Base-by-base conservation (phyloP, 2,329 filamentous ascomycete species). In the Fonsecaea nubica region DNA sequence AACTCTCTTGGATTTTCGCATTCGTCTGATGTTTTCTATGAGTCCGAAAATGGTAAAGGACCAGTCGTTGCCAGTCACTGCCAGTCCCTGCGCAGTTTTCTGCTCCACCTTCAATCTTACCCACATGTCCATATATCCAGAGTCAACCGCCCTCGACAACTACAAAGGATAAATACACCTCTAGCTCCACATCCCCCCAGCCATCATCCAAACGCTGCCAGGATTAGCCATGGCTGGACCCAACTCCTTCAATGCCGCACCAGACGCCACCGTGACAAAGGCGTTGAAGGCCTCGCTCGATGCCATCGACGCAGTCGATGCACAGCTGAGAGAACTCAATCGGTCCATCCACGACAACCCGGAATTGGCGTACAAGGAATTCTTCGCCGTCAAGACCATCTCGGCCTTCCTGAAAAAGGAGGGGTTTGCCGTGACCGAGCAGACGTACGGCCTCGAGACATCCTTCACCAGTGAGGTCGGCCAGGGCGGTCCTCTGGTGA, bases 341-440 rank as follows among this genome's bases (percentile, higher is more conserved):
- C 50, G 45, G 36, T 12, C 18, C n/a, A 81, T 82, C 59, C 79
- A 78, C 72, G 76, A 76, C 13, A 77, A 86, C 63, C 85, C 85
- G 0, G 85, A 87, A 71, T 75, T 83, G 0, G 81, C 78, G 1
- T 87, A 82, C 71, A 72, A 85, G 62, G 85, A 87, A 67, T 75
- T 80, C 72, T 78, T 77, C 18, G 85, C 85, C 10, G 60, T 57
- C 4, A 42, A 63, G 36, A 56, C 48, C 21, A 63, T 63, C 12
- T 55, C 60, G 32, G n/a, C 52, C 6, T 63, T 63, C 32, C 52
- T 63, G 21, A 33, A 48, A 18, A 54, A 45, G 15, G 38, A 56
- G 18, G 60, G 60, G 32, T 63, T 63, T 36, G 13, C 72, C 0
- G 82, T 86, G 4, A 82, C 76, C 4, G 79, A 79, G 0, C 79